These are phyloP conservation scores for Globisporangium cylindrosporum DNA, from an alignment of 352 stramenopile species.

Conservation along the genomic window DNA sequence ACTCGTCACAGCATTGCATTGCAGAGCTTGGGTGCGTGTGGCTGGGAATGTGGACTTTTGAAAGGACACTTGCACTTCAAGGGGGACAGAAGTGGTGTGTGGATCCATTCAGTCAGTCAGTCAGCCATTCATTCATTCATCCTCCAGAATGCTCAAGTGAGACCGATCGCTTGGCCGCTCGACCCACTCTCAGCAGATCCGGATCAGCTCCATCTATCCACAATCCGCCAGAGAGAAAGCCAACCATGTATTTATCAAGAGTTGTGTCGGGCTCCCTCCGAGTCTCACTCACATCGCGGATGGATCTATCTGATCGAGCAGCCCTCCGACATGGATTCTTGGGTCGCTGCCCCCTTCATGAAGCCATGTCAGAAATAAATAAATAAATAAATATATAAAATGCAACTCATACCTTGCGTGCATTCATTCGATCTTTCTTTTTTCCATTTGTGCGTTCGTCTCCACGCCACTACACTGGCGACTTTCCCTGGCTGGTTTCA, in stretches of 20 bases:
- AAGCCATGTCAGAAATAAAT: too few species aligned
- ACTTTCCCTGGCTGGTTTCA: background rate
- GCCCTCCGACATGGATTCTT: background rate
- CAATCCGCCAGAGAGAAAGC: background rate
- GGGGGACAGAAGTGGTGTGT: background rate
- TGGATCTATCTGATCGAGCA: background rate
- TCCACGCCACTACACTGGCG: background rate
- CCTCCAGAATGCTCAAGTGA: background rate
- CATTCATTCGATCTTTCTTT: background rate
- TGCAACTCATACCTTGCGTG: too few species aligned
- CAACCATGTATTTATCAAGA: background rate
- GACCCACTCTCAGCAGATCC: background rate
- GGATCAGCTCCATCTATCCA: background rate
- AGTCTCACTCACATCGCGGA: background rate
- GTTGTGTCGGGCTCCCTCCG: background rate
- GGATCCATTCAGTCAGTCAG: background rate
- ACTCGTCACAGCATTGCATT: background rate
- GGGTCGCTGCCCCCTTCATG: too few species aligned
- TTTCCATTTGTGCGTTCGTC: background rate
- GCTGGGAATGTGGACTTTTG: background rate
- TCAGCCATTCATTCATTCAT: slow-evolving; percentile 2
- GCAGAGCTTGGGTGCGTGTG: background rate
- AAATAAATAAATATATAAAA: too few species aligned
- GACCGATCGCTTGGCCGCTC: background rate
- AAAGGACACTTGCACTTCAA: slow-evolving; percentile 3